These are phyloP conservation scores for Aspergillus pseudotamarii DNA, from an alignment of 2,329 filamentous ascomycete species.

Conservation along the genomic window DNA sequence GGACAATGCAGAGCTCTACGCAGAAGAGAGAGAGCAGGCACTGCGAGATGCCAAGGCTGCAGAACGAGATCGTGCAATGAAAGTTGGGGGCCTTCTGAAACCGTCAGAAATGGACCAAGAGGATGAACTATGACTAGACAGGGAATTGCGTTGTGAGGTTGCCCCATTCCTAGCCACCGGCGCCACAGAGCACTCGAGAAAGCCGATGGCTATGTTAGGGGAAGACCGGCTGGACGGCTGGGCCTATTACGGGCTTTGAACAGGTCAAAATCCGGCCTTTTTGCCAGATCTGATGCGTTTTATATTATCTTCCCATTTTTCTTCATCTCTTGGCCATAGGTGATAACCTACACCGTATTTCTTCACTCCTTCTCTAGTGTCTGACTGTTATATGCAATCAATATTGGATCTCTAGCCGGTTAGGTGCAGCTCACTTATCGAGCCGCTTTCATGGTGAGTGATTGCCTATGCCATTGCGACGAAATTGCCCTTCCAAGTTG, in stretches of 20 bases:
- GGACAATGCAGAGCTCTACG: constrained; percentile 91
- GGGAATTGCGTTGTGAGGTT: constrained; percentile 67
- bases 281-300: neutral
- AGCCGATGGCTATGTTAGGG: constrained; percentile 21
- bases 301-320: neutral
- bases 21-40: constrained; percentile 92
- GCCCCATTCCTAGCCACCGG: constrained; percentile 44
- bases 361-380: neutral
- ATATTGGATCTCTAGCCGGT: neutral
- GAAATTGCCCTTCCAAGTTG: neutral
- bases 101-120: constrained; percentile 91
- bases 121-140: constrained; percentile 78
- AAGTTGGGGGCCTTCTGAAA: constrained; percentile 93
- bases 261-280: constrained; percentile 7
- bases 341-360: neutral
- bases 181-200: constrained; percentile 22
- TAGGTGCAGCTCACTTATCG: neutral
- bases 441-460: neutral
- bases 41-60: constrained; percentile 81
- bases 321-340: neutral
- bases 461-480: neutral
- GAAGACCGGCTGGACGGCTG: constrained; percentile 60
- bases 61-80: constrained; percentile 88
- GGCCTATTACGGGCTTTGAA: constrained; percentile 65
- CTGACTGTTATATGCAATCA: constrained; percentile 7